These are phyloP conservation scores for Sextonia rubra DNA, from an alignment of 164 flowering plant species.

Conservation along the genomic window DNA sequence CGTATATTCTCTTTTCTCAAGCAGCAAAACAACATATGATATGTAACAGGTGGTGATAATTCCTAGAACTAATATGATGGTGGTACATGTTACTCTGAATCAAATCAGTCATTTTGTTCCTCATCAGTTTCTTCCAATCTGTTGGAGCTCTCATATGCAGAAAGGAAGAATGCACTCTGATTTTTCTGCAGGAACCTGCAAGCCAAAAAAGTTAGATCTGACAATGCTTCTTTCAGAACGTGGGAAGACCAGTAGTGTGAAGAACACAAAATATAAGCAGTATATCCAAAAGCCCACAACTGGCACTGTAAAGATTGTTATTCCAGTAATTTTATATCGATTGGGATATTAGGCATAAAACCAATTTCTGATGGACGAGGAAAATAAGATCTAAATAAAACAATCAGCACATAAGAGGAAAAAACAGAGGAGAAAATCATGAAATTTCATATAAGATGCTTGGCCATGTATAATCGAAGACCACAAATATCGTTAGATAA, in stretches of 20 bases:
- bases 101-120: conserved; percentile 6
- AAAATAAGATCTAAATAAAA: no score
- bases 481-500: no score
- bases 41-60: not conserved
- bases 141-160: conserved; percentile 36
- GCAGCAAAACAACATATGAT: no score
- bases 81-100: not conserved
- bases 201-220: not conserved
- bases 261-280: no score
- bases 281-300: not conserved
- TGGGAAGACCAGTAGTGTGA: not conserved
- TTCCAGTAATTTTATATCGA: not conserved
- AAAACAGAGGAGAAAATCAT: no score
- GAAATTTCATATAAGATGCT: no score
- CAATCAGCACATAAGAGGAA: no score
- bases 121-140: conserved; percentile 24
- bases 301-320: not conserved
- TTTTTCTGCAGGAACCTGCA: conserved; percentile 65
- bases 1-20: no score
- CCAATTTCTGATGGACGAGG: no score
- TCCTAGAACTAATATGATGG: not conserved
- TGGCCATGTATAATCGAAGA: no score
- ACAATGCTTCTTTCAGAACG: not conserved
- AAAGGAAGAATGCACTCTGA: conserved; percentile 45
- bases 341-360: not conserved